Conservation (phyloP, 768 basidiomycete genomes). For the Leccinum imitatum region DNA sequence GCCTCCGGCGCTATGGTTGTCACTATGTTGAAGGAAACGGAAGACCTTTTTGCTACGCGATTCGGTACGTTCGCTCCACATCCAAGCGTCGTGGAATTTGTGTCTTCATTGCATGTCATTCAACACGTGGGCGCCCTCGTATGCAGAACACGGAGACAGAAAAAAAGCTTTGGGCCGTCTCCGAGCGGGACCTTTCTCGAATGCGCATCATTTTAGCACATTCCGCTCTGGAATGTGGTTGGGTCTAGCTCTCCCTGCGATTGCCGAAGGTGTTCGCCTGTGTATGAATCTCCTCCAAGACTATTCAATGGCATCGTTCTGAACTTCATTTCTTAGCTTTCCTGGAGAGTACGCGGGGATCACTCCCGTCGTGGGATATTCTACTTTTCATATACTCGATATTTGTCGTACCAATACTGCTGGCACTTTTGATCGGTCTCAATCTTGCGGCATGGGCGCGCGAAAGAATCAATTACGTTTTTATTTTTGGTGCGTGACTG, state of each 20-base stretch:
- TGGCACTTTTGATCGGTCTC: slow-evolving; percentile 73
- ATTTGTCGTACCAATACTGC: slow-evolving; percentile 70
- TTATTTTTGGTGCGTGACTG: slow-evolving; percentile 71
- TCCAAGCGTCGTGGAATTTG: background rate
- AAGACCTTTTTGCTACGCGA: slow-evolving; percentile 70
- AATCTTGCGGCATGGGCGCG: slow-evolving; percentile 79
- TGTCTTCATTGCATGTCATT: background rate
- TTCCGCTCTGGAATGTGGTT: slow-evolving; percentile 74
- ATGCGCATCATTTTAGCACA: slow-evolving; percentile 70
- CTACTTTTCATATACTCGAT: slow-evolving; percentile 78
- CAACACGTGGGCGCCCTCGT: background rate
- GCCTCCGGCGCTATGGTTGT: slow-evolving; percentile 60
- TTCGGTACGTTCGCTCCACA: slow-evolving; percentile 56
- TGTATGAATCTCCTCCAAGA: slow-evolving; percentile 19
- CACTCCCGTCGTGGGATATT: slow-evolving; percentile 67
- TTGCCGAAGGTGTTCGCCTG: slow-evolving; percentile 66
- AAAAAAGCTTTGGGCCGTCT: slow-evolving; percentile 75
- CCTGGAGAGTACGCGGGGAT: slow-evolving; percentile 45
- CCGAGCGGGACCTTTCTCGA: slow-evolving; percentile 49
- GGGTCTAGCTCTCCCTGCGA: slow-evolving; percentile 69
- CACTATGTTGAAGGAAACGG: slow-evolving; percentile 70
- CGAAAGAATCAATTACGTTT: slow-evolving; percentile 86
- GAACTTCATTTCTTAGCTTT: slow-evolving; percentile 43
- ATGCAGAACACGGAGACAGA: slow-evolving; percentile 61
- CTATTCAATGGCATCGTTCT: background rate